phyloP scores from a whole-genome alignment of 78 protist genomes.

The Trichosphaerium sp. region DNA sequence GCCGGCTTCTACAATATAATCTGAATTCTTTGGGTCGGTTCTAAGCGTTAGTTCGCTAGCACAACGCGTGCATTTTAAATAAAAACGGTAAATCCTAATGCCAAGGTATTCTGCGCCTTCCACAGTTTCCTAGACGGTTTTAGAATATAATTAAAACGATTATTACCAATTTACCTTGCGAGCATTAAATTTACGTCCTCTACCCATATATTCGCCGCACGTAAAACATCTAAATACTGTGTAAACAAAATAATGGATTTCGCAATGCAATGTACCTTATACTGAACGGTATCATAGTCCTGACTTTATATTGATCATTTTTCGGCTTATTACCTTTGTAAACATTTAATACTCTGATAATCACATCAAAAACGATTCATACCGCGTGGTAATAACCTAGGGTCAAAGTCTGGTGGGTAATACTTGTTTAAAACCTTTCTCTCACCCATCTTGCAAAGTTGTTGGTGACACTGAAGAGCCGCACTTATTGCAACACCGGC shows the following conservation, averaged over 20 bases:
- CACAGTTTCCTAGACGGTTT: constrained; percentile 81
- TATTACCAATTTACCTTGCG: constrained; percentile 50
- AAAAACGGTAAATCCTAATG: constrained; percentile 64
- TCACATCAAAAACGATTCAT: no score
- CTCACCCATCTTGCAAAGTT: no score
- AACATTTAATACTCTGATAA: no score
- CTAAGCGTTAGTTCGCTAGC: constrained; percentile 67
- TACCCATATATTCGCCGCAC: constrained; percentile 84
- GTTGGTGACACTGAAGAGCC: no score
- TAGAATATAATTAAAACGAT: no score
- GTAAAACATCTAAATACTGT: no score
- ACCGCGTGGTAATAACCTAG: constrained; percentile 61
- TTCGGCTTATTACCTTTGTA: constrained; percentile 17
- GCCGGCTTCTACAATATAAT: constrained; percentile 72
- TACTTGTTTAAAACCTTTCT: constrained; percentile 91
- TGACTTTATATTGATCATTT: constrained; percentile 51
- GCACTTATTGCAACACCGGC: no score
- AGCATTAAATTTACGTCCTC: constrained; percentile 87
- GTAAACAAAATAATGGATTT: no score
- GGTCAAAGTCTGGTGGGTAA: constrained; percentile 94
- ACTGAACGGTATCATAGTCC: constrained; percentile 93
- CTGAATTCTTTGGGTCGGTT: constrained; percentile 85
- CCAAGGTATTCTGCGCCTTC: constrained; percentile 82
- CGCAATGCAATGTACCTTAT: constrained; percentile 82
- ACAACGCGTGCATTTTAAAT: constrained; percentile 75